Evolutionary conservation across 1,284 basidiomycete genomes (phyloP), one percentile per base, ranked within the genome.

Genomic region (Cutaneotrichosporon cutaneum): DNA sequence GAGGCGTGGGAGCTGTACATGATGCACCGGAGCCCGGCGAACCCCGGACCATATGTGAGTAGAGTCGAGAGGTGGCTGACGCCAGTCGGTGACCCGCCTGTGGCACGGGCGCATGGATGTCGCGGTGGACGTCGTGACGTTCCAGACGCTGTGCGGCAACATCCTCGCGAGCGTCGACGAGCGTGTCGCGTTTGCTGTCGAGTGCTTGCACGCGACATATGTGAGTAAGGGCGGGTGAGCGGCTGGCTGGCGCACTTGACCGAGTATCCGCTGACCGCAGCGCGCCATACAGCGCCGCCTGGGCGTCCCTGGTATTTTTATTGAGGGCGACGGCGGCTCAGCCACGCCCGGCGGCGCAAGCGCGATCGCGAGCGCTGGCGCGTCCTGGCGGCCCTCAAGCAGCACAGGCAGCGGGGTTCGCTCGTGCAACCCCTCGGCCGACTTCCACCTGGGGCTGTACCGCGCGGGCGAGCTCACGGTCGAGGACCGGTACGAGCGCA

Each of bases 1-100:
- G 48, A 51, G 27, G 48, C 48, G 8, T 51, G 48, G 48, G 48
- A 51, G 27, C 13, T 51, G 26, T 51, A 51, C 48, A 51, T 51
- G 48, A 51, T 51, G 48, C 48, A 51, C 48, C 27, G 26, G 13
- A n/a, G 48, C 18, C 48, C 48, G 16, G 48, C 48, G 48, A 10
- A 13, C 26, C 14, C 7, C 18, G 27, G 24, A n/a, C 27, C 48
- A 13, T 51, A 51, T n/a, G 48, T 51, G 27, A 18, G 48, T 51
- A 13, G 5, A 9, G 3, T n/a, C 5, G 4, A 9, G 48, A 16
- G 2, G 3, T n/a, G 4, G 48, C 26, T 32, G 18, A 27, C 9
- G 16, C 3, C 48, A 51, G 48, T 18, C 48, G 2, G 27, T 51
- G 9, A 51, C 48, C 6, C 48, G 48, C 0, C 27, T 51, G 27